Percentiles rank a stretch among this genome's conserved stretches.
Conservation (phyloP, 2,329 filamentous ascomycete genomes). For the Colletotrichum endophyticum region DNA sequence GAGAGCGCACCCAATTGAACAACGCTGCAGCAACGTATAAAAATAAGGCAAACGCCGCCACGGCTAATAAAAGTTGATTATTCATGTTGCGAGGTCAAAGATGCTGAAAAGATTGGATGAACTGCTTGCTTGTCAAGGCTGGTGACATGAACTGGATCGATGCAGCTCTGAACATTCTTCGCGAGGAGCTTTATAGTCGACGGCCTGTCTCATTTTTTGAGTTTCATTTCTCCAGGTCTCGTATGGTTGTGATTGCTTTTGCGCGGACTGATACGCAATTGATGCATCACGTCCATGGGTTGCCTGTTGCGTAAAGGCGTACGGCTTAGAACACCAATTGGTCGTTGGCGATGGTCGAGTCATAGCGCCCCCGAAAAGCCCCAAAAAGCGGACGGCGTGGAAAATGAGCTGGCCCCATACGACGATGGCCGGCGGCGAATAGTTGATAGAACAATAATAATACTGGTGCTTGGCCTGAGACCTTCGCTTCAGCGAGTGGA, state of each 20-base stretch:
- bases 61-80: neutral
- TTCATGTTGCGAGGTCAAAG: neutral
- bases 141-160: neutral
- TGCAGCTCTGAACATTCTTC: neutral
- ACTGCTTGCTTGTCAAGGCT: neutral
- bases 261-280: neutral
- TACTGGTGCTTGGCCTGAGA: neutral
- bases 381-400: neutral
- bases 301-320: neutral
- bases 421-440: neutral
- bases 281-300: neutral
- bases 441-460: neutral
- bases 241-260: neutral
- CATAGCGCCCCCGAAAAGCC: neutral
- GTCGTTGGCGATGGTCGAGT: neutral
- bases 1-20: conserved; percentile 18
- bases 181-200: neutral
- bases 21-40: neutral
- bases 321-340: neutral
- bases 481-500: neutral
- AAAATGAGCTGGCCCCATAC: neutral
- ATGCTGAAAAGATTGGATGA: neutral
- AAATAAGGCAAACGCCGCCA: neutral
- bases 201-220: neutral
- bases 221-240: neutral